A percentile compares a stretch with the other conserved stretches of the same genome.
These are phyloP conservation scores for Rubroboletus satanas DNA, from an alignment of 768 basidiomycete species.

Conservation along the genomic window DNA sequence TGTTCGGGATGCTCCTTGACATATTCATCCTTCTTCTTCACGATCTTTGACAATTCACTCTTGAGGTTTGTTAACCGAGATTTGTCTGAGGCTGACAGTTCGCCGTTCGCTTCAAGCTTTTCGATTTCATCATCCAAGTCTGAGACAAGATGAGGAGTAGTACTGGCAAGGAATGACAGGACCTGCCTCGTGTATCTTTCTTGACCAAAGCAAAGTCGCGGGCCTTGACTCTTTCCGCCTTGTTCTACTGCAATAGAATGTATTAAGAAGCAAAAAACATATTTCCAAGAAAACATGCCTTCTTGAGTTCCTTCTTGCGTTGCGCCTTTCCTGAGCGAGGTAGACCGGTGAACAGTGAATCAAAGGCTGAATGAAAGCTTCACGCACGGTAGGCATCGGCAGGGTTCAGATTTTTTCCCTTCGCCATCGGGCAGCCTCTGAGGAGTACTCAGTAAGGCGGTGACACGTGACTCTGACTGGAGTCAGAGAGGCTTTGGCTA, in stretches of 20 bases:
- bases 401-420: constrained; percentile 84
- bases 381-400: constrained; percentile 88
- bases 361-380: not conserved
- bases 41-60: constrained; percentile 73
- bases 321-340: constrained; percentile 73
- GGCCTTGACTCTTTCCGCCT: constrained; percentile 72
- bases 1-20: constrained; percentile 93
- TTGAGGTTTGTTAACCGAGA: constrained; percentile 69
- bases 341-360: not conserved
- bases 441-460: not conserved
- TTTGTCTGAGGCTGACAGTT: constrained; percentile 49
- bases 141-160: constrained; percentile 29
- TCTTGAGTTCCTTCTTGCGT: constrained; percentile 93
- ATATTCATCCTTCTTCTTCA: constrained; percentile 87
- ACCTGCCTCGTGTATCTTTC: constrained; percentile 82
- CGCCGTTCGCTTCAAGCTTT: constrained; percentile 51
- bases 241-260: constrained; percentile 71
- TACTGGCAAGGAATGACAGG: not conserved
- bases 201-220: constrained; percentile 91
- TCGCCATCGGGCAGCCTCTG: constrained; percentile 65
- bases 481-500: constrained; percentile 16
- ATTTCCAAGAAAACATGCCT: constrained; percentile 41
- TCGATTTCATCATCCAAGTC: constrained; percentile 81
- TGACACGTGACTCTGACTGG: constrained; percentile 27
- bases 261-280: constrained; percentile 12